Base-by-base conservation (phyloP, 768 basidiomycete species). In the Leccinum variicolor region DNA sequence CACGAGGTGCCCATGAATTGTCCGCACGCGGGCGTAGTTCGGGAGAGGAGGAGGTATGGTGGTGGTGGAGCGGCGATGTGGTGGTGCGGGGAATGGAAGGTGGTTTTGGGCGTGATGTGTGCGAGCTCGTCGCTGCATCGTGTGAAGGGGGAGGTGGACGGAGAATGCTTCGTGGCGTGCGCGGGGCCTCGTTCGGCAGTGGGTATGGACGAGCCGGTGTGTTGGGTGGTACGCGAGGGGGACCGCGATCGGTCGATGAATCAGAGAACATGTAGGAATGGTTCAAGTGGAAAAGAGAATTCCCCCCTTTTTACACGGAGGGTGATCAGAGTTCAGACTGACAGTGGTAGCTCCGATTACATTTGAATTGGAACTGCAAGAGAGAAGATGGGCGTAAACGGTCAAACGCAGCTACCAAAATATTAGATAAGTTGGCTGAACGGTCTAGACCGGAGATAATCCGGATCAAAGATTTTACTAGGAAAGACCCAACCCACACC, bases 31-130 rank as follows among this genome's bases (percentile, higher is more conserved):
- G 63, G 46, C 62, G 60, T 45, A 60, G 58, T 45, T 65, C 63
- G 26, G 62, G 70, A 0, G 70, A 69, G 55, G 66, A 64, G 14
- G 62, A 59, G 11, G 63, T 69, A n/a, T 65, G 59, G 29, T 67
- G 59, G 26, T 68, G 62, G n/a, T 61, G 57, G 45, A 56, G 51
- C 4, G 61, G 33, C 6, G 56, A 51, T 21, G 60, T 2, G 31
- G 59, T 52, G 28, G 60, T 55, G 29, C 49, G 68, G 31, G 58
- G 43, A 10, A 53, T 50, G 21, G 59, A 57, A 51, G 49, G 54
- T 23, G 34, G 59, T 1, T 60, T 61, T 3, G 51, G 55, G 41
- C 50, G 46, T 4, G 53, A 10, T 25, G 50, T 31, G 8, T 55
- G 50, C 17, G 55, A 50, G 13, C 52, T 53, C 11, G 33, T 7